A percentile compares a stretch with the other conserved stretches of the same genome.
phyloP scores from a whole-genome alignment of 2,329 filamentous ascomycete species.

The Torrubiellomyces zombiae region DNA sequence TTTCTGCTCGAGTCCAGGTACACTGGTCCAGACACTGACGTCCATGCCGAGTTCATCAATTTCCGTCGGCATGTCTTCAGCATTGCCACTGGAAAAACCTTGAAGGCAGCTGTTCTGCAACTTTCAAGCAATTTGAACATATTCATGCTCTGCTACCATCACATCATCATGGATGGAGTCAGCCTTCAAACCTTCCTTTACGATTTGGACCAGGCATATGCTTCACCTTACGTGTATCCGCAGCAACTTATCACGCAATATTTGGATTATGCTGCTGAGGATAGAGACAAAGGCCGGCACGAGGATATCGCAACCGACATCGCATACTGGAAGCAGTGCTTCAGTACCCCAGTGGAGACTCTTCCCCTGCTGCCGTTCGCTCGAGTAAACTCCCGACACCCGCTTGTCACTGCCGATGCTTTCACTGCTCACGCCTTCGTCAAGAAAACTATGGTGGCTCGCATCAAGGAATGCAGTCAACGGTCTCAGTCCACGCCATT shows the following conservation, averaged over 20 bases:
- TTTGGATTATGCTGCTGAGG: too few species aligned
- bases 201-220: constrained; percentile 28
- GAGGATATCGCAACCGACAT: constrained; percentile 1
- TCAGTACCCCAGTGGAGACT: too few species aligned
- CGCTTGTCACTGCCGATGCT: too few species aligned
- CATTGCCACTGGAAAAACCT: constrained; percentile 16
- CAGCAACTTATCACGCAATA: too few species aligned
- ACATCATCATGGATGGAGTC: constrained; percentile 33
- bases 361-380: too few species aligned
- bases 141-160: constrained; percentile 28
- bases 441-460: too few species aligned
- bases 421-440: too few species aligned
- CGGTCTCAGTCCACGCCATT: constrained; percentile 15
- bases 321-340: too few species aligned
- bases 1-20: constrained; percentile 12
- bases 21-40: constrained; percentile 8
- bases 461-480: constrained; percentile 6
- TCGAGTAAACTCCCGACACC: too few species aligned
- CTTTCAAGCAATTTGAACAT: constrained; percentile 16
- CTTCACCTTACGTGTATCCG: too few species aligned
- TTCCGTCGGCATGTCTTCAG: constrained; percentile 17
- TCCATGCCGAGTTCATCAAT: constrained; percentile 11
- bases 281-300: too few species aligned
- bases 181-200: constrained; percentile 25
- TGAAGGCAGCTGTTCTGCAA: constrained; percentile 19